phyloP scores from a whole-genome alignment of 2,329 filamentous ascomycete genomes.

The Fusarium nanum region DNA sequence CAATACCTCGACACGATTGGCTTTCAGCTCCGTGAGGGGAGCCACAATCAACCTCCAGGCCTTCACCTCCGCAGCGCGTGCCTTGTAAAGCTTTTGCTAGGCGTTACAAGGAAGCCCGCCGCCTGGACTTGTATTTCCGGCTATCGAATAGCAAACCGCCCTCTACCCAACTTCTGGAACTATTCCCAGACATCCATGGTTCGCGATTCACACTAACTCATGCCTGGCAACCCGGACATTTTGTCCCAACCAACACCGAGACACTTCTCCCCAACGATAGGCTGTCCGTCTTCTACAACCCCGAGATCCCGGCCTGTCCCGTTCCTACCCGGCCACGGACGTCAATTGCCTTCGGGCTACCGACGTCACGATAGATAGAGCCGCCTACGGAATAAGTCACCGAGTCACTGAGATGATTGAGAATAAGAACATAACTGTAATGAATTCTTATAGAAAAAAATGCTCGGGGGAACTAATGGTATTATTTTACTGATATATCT shows the following conservation, averaged over 20 bases:
- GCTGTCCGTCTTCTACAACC: conserved; percentile 5
- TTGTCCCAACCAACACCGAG: conserved; percentile 38
- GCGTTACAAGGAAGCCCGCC: background rate
- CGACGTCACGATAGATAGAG: conserved; percentile 37
- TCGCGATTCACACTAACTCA: conserved; percentile 19
- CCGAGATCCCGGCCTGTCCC: conserved; percentile 39
- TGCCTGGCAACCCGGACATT: conserved; percentile 33
- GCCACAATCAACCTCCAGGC: background rate
- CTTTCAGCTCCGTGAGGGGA: conserved; percentile 6
- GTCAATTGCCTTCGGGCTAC: conserved; percentile 28
- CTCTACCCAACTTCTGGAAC: conserved; percentile 11
- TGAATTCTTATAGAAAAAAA: background rate
- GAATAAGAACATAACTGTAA: background rate
- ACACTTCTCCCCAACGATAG: conserved; percentile 29
- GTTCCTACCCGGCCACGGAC: conserved; percentile 40
- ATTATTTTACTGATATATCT: conserved; percentile 3
- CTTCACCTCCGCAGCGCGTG: conserved; percentile 16
- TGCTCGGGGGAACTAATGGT: background rate
- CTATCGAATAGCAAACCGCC: conserved; percentile 12
- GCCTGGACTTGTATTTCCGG: conserved; percentile 46
- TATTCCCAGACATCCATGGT: conserved; percentile 14
- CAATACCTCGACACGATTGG: conserved; percentile 26
- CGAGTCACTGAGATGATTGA: conserved; percentile 14
- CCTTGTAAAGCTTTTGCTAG: conserved; percentile 9
- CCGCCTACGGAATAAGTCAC: conserved; percentile 11